Percentiles rank a stretch among this genome's conserved stretches.
phyloP scores from a whole-genome alignment of 1,284 basidiomycete genomes.

The Cutaneotrichosporon daszewskae region DNA sequence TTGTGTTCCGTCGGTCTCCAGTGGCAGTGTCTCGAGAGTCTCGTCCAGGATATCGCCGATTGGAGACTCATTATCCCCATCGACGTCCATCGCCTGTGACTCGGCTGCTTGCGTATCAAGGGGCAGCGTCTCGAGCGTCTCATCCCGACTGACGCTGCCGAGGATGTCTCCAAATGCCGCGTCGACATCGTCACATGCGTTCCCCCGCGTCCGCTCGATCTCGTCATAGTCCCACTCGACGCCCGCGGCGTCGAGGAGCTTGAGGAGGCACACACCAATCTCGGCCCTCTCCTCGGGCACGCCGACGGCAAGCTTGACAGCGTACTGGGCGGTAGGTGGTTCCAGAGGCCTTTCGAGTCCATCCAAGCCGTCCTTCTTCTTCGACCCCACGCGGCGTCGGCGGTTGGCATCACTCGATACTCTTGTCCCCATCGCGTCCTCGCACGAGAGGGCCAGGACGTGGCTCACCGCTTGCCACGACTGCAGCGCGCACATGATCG shows the following conservation, averaged over 20 bases:
- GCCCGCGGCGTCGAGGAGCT: not conserved
- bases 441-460: not conserved
- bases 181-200: not conserved
- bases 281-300: not conserved
- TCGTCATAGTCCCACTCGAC: no score
- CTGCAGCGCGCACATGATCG: not conserved
- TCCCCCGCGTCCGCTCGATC: not conserved
- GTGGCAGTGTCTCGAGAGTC: no score
- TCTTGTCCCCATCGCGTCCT: not conserved
- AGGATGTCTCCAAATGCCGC: not conserved
- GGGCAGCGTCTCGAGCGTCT: no score
- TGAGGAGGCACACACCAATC: not conserved
- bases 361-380: no score
- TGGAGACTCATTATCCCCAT: no score
- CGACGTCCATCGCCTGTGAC: no score
- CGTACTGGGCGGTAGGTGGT: constrained; percentile 4
- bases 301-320: constrained; percentile 4
- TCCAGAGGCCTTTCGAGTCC: not conserved
- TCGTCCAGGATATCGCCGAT: no score
- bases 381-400: not conserved
- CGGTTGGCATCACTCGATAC: not conserved
- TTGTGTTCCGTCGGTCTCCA: no score
- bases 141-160: not conserved
- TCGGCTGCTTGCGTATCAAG: no score
- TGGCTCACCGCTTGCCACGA: not conserved